Percentiles rank a stretch among this genome's conserved stretches.
Evolutionary conservation across 164 flowering plant genomes (phyloP).

Genomic region (Chloranthus sessilifolius): DNA sequence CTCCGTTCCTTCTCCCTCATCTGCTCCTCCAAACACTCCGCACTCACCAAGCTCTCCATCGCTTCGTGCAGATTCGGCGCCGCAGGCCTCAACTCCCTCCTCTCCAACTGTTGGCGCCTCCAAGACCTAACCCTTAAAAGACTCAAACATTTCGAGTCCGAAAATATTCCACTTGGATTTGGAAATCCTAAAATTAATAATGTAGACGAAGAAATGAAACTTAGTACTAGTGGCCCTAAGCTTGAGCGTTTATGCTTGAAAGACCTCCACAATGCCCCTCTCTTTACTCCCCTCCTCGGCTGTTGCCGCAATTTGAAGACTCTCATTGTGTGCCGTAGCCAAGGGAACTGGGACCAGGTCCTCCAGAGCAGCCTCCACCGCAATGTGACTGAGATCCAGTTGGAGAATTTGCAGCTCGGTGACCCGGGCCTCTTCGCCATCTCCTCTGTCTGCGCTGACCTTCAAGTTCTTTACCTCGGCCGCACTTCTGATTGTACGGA

Average conservation of each 20-base stretch:
- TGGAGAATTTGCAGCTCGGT: constrained; percentile 24
- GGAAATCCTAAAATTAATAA: background rate
- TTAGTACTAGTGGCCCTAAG: background rate
- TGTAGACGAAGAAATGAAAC: background rate
- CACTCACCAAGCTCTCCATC: constrained; percentile 22
- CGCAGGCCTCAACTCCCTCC: constrained; percentile 16
- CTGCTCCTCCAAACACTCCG: constrained; percentile 9
- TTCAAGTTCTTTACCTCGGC: constrained; percentile 21
- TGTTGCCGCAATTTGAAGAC: constrained; percentile 9
- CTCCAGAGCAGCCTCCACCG: background rate
- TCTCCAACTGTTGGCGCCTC: constrained; percentile 19
- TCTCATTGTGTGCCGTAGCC: constrained; percentile 21
- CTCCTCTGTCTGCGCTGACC: constrained; percentile 14
- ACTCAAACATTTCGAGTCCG: constrained; percentile 20
- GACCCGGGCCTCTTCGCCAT: constrained; percentile 23
- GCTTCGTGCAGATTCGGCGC: constrained; percentile 22
- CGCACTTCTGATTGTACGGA: constrained; percentile 23
- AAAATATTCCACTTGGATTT: constrained; percentile 3
- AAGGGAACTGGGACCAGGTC: constrained; percentile 23
- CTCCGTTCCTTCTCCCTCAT: constrained; percentile 18
- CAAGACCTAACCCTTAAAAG: constrained; percentile 25
- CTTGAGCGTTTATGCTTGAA: constrained; percentile 24
- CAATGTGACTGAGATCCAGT: constrained; percentile 17
- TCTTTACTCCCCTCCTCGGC: constrained; percentile 20
- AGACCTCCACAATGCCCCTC: constrained; percentile 26